These are phyloP conservation scores for Candida tropicalis DNA, from an alignment of 1,139 yeast genomes.

Conservation along the genomic window DNA sequence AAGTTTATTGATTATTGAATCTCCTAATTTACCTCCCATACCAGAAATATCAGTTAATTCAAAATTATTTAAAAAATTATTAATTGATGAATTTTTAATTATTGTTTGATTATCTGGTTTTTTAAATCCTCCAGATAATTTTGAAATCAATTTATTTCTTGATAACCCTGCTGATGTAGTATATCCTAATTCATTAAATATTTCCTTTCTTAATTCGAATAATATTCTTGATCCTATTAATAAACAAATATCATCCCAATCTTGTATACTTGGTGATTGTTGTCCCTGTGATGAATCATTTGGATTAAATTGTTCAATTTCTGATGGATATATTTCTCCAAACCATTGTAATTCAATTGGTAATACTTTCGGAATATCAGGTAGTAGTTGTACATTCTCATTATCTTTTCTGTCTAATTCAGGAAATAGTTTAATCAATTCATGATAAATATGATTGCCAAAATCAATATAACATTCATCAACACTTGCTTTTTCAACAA, in stretches of 20 bases:
- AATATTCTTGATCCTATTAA: conserved; percentile 67
- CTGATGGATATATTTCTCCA: conserved; percentile 28
- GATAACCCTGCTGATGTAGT: conserved; percentile 92
- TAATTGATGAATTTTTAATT: conserved; percentile 51
- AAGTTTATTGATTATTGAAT: conserved; percentile 49
- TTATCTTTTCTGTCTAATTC: conserved; percentile 16
- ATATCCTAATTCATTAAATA: conserved; percentile 63
- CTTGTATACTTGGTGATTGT: conserved; percentile 29
- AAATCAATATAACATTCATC: conserved; percentile 91
- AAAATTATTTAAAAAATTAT: conserved; percentile 58
- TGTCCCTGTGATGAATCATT: conserved; percentile 7
- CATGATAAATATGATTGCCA: conserved; percentile 48
- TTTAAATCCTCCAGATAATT: conserved; percentile 81
- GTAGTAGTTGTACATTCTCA: conserved; percentile 37
- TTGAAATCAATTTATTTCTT: conserved; percentile 74
- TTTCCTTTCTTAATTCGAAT: conserved; percentile 51
- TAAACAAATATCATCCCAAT: conserved; percentile 86
- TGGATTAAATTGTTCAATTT: conserved; percentile 14
- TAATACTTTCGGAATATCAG: conserved; percentile 51
- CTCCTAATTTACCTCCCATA: conserved; percentile 88
- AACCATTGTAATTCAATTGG: conserved; percentile 33
- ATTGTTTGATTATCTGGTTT: conserved; percentile 90
- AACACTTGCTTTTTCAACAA: conserved; percentile 91
- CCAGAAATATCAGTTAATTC: conserved; percentile 81
- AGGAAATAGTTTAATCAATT: conserved; percentile 30